These are phyloP conservation scores for Berberis vulgaris DNA, from an alignment of 164 flowering plant genomes.

Conservation along the genomic window DNA sequence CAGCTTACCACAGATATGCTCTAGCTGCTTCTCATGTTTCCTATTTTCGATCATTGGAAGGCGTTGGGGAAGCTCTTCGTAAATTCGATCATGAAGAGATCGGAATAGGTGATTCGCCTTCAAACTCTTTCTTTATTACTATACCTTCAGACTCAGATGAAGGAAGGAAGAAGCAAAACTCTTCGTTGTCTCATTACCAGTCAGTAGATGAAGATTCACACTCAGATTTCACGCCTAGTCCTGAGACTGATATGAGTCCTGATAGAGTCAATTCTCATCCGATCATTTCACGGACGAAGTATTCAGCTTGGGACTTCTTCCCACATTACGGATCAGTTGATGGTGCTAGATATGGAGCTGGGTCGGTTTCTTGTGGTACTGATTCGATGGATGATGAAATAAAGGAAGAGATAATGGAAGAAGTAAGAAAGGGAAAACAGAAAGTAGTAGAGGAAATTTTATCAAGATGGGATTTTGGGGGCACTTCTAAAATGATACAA, in stretches of 20 bases:
- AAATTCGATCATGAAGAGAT: slow-evolving; percentile 72
- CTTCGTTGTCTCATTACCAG: not conserved
- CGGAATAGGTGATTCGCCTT: slow-evolving; percentile 24
- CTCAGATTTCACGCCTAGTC: slow-evolving; percentile 26
- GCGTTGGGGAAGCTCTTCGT: slow-evolving; percentile 64
- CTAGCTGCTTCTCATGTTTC: slow-evolving; percentile 73
- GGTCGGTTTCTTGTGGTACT: slow-evolving; percentile 61
- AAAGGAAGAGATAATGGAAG: slow-evolving; percentile 35
- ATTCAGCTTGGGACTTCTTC: slow-evolving; percentile 74
- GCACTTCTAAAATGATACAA: slow-evolving; percentile 34
- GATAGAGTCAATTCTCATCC: slow-evolving; percentile 28
- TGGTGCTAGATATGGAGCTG: slow-evolving; percentile 25
- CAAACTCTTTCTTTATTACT: slow-evolving; percentile 58
- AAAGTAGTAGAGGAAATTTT: slow-evolving; percentile 3
- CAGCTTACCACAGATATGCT: slow-evolving; percentile 55
- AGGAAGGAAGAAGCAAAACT: slow-evolving; percentile 23
- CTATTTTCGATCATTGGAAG: slow-evolving; percentile 52
- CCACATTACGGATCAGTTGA: slow-evolving; percentile 52
- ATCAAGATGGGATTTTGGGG: slow-evolving; percentile 10
- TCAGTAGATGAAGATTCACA: slow-evolving; percentile 19
- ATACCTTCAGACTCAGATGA: slow-evolving; percentile 52
- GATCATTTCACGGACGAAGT: slow-evolving; percentile 63
- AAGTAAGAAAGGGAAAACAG: slow-evolving; percentile 22
- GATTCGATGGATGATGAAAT: slow-evolving; percentile 86
- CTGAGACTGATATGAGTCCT: slow-evolving; percentile 9